phyloP scores from a whole-genome alignment of 2,329 filamentous ascomycete genomes.

The Lojkania enalia region DNA sequence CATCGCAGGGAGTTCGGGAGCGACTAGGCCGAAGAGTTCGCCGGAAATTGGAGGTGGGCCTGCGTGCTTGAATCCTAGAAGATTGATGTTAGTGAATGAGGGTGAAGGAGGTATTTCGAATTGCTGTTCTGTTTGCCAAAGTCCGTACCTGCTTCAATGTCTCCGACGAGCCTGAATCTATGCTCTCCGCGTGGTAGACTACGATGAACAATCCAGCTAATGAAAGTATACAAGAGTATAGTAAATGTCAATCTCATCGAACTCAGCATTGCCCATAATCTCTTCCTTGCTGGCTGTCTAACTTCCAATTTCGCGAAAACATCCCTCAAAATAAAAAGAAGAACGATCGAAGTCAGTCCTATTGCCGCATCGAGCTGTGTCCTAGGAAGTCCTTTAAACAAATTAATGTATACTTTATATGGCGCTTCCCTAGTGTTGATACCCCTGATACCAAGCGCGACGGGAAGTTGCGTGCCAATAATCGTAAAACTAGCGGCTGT shows the following conservation, averaged over 20 bases:
- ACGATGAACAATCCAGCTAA: slow-evolving; percentile 76
- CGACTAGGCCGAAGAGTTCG: slow-evolving; percentile 68
- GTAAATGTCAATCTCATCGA: slow-evolving; percentile 87
- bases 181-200: slow-evolving; percentile 45
- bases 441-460: too few species aligned
- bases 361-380: slow-evolving; percentile 80
- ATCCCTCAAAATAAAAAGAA: slow-evolving; percentile 67
- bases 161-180: slow-evolving; percentile 71
- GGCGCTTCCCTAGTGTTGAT: too few species aligned
- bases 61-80: slow-evolving; percentile 73
- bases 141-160: slow-evolving; percentile 70
- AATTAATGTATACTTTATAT: too few species aligned
- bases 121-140: neutral
- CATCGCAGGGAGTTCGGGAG: slow-evolving; percentile 73
- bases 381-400: slow-evolving; percentile 68
- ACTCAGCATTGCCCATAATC: slow-evolving; percentile 80
- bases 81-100: slow-evolving; percentile 2
- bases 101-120: neutral
- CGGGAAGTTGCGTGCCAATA: too few species aligned
- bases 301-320: slow-evolving; percentile 67
- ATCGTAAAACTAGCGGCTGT: slow-evolving; percentile 92
- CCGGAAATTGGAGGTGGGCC: slow-evolving; percentile 68
- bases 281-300: slow-evolving; percentile 68
- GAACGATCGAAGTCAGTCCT: slow-evolving; percentile 76
- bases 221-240: slow-evolving; percentile 85